Evolutionary conservation across 441 rosid species (phyloP).

Genomic region (Erodium texanum): DNA sequence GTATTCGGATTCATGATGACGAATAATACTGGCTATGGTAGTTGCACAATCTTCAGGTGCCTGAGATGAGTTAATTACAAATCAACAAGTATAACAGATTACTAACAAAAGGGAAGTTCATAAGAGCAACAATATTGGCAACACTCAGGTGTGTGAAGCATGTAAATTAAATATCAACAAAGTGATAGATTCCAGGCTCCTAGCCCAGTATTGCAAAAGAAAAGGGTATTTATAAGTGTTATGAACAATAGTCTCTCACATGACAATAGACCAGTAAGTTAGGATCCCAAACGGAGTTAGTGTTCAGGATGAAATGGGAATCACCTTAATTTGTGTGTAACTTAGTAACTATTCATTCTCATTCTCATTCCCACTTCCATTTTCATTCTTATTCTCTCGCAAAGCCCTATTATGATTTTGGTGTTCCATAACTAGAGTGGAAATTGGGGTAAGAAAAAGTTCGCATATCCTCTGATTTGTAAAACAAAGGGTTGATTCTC

Average conservation of each 20-base stretch:
- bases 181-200: too few relatives aligned
- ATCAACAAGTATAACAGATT: neutral
- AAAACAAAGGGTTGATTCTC: neutral
- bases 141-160: neutral
- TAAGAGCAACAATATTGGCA: too few relatives aligned
- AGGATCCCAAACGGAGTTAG: too few relatives aligned
- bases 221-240: too few relatives aligned
- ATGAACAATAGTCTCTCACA: too few relatives aligned
- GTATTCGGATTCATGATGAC: conserved; percentile 86
- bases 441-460: neutral
- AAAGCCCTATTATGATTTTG: too few relatives aligned
- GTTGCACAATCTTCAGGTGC: conserved; percentile 73
- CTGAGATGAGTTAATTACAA: conserved; percentile 32
- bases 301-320: neutral
- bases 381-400: too few relatives aligned
- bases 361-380: too few relatives aligned
- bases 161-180: too few relatives aligned
- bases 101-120: neutral
- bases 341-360: neutral
- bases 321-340: neutral
- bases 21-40: conserved; percentile 55
- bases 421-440: too few relatives aligned
- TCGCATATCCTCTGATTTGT: neutral
- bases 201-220: too few relatives aligned
- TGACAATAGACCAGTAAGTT: too few relatives aligned